Evolutionary conservation across 139 green algal species (phyloP).

Genomic region (Chlamydomonas asymmetrica): DNA sequence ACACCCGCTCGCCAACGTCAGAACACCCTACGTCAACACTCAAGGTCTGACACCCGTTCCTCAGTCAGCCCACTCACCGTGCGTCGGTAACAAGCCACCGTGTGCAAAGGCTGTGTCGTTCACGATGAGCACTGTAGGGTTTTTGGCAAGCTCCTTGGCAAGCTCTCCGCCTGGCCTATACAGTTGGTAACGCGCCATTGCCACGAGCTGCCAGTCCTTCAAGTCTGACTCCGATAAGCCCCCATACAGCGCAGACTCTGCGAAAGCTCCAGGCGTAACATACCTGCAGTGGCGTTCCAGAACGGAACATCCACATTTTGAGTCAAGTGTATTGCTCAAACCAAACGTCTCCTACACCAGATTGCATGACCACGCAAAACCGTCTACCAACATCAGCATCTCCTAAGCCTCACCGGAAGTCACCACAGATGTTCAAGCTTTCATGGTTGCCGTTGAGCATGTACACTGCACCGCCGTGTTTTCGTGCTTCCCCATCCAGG

Average conservation of each 20-base stretch:
- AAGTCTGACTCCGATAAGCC: conserved; percentile 67
- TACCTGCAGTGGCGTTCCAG: no score
- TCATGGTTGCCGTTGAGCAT: conserved; percentile 96
- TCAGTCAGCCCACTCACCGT: conserved; percentile 63
- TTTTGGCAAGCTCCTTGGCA: conserved; percentile 80
- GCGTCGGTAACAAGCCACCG: conserved; percentile 83
- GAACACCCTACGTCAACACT: neutral
- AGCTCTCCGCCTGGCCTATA: conserved; percentile 82
- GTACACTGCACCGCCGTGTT: conserved; percentile 81
- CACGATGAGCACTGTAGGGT: conserved; percentile 88
- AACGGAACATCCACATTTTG: no score
- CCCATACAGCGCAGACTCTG: conserved; percentile 76
- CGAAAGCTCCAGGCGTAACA: conserved; percentile 82
- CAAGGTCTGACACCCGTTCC: neutral
- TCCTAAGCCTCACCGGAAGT: conserved; percentile 39
- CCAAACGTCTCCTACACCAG: no score
- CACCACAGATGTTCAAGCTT: conserved; percentile 84
- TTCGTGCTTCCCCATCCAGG: conserved; percentile 75
- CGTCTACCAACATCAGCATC: no score
- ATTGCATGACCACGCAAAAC: no score
- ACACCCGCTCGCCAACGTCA: neutral
- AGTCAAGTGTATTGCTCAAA: no score
- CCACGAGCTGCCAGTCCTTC: conserved; percentile 49
- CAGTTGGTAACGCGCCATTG: conserved; percentile 58
- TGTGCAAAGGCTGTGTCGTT: conserved; percentile 94